phyloP scores from a whole-genome alignment of 2,329 filamentous ascomycete genomes.

The Calonectria pseudoreteaudii region DNA sequence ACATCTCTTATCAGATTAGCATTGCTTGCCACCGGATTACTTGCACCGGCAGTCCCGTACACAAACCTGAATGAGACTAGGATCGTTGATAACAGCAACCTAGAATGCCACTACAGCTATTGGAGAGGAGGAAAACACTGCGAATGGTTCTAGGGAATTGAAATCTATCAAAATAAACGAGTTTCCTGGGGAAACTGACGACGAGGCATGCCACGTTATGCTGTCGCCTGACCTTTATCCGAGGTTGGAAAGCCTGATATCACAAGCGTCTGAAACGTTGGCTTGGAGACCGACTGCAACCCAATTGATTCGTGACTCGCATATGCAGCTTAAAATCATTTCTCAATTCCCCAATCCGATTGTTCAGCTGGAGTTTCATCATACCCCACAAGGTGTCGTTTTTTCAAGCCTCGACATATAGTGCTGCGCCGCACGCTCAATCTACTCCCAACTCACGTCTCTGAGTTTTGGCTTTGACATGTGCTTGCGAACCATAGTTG shows the following conservation, averaged over 20 bases:
- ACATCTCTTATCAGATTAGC: slow-evolving; percentile 1
- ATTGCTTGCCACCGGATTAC: background rate
- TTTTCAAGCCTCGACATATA: background rate
- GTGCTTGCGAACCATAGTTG: background rate
- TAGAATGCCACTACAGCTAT: background rate
- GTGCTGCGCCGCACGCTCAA: background rate
- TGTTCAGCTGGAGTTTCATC: background rate
- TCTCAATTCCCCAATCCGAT: background rate
- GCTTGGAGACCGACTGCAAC: slow-evolving; percentile 4
- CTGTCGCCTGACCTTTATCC: slow-evolving; percentile 9
- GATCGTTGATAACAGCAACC: background rate
- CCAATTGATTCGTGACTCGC: background rate
- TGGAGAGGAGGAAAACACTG: background rate
- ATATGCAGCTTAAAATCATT: slow-evolving; percentile 3
- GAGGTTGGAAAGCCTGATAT: background rate
- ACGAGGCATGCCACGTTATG: background rate
- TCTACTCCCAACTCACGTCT: background rate
- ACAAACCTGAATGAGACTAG: background rate
- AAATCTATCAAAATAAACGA: background rate
- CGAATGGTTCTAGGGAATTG: background rate
- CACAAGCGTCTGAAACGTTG: background rate
- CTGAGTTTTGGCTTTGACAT: background rate
- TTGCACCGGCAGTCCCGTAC: background rate
- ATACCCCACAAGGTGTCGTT: background rate
- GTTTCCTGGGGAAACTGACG: background rate